Evolutionary conservation across 73 alveolate genomes (phyloP), one percentile per base, ranked within the genome.

Genomic region (Uronychia setigera): DNA sequence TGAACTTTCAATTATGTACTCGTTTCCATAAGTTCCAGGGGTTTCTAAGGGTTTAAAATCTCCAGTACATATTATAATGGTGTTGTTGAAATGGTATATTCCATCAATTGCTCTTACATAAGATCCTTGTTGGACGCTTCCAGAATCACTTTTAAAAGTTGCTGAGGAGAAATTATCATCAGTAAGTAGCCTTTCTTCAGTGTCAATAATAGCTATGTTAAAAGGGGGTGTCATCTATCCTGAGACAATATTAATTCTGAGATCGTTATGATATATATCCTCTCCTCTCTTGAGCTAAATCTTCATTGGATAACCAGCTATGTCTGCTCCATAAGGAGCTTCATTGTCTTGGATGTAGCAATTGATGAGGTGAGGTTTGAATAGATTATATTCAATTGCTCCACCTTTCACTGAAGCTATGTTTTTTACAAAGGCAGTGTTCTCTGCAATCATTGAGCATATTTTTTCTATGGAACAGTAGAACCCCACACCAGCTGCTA

Each of bases 281-380:
- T 19, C 19, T 85, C 86, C 26, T 84, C 86, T 27, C 30, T 79
- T 46, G 19, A 19, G 67, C n/a, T 11, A 5, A 46, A 46, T 19
- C 67, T 46, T 46, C 19, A 11, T 11, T 5, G 67, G 67, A 46
- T 46, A 46, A 5, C 67, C 67, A 46, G 67, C 67, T 46, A 46
- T 11, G 19, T 46, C 67, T 5, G 67, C 67, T 46, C 67, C 67
- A 46, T 46, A 46, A 46, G 67, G 67, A 46, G 67, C 67, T 46
- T 5, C 5, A 46, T 46, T 46, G 5, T 19, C 67, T 46, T 46
- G 5, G 67, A 46, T 11, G 5, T 11, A 11, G 67, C 5, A 5
- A 19, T 46, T 19, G 19, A 46, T 46, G 5, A 46, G 19, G 67
- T 11, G 5, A 11, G 67, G 67, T 46, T 19, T 46, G 19, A 46